phyloP scores from a whole-genome alignment of 192 early-diverging fungal genomes.

The Bifiguratus adelaidae region DNA sequence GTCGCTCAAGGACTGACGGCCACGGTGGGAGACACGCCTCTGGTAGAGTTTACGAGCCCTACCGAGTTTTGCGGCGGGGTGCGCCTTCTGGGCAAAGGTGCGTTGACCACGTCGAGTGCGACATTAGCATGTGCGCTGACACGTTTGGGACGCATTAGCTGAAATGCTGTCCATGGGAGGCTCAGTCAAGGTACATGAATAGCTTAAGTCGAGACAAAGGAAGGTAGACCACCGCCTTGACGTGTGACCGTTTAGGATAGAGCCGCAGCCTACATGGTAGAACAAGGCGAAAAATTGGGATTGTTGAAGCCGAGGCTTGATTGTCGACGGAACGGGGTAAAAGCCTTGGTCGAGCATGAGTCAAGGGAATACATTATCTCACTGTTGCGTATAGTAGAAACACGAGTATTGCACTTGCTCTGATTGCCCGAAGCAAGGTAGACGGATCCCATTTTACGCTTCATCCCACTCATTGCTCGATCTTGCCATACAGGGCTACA shows the following conservation, averaged over 20 bases:
- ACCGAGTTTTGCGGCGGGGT: not conserved
- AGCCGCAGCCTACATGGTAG: not conserved
- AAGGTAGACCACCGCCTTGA: not conserved
- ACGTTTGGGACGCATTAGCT: not conserved
- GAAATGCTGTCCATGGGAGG: not conserved
- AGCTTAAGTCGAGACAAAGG: not conserved
- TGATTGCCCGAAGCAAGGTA: not conserved
- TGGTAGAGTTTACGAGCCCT: not conserved
- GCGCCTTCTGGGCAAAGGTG: not conserved
- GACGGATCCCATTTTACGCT: not conserved
- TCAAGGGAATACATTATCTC: not conserved
- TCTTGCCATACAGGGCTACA: not conserved
- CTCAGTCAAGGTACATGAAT: not conserved
- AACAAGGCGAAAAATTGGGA: not conserved
- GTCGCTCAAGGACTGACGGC: not conserved
- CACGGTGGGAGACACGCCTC: not conserved
- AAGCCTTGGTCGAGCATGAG: not conserved
- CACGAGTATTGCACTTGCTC: not conserved
- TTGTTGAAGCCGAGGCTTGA: not conserved
- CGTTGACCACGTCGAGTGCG: not conserved
- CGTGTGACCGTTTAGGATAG: not conserved
- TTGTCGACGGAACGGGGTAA: not conserved
- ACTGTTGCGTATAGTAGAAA: not conserved
- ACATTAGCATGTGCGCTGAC: not conserved
- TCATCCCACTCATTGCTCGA: not conserved